These are phyloP conservation scores for Euphorbia corollata DNA, from an alignment of 441 rosid genomes.

Conservation along the genomic window DNA sequence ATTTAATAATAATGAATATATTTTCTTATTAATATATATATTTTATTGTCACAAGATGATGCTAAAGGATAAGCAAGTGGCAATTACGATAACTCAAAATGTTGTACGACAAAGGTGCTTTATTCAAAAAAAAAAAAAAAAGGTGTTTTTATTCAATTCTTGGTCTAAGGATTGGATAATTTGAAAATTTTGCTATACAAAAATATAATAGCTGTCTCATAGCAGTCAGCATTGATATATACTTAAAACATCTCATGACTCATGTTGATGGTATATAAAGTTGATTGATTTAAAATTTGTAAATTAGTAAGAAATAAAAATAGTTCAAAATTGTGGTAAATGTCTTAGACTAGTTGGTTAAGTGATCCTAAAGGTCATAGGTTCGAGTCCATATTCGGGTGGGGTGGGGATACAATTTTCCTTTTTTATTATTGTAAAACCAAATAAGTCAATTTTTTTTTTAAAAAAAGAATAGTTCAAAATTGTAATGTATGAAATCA, in stretches of 20 bases:
- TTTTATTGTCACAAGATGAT: neutral
- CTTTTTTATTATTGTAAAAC: too few species aligned
- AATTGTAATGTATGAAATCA: neutral
- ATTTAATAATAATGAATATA: too few species aligned
- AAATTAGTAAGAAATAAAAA: neutral
- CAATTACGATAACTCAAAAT: neutral
- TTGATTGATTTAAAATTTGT: neutral
- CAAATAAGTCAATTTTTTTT: too few species aligned
- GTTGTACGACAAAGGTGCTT: constrained; percentile 4
- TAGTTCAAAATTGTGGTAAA: constrained; percentile 13
- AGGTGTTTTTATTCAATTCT: too few species aligned
- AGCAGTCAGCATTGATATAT: neutral
- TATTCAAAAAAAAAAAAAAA: too few species aligned
- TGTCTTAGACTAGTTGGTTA: too few species aligned
- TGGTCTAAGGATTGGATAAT: neutral
- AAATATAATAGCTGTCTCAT: neutral
- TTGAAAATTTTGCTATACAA: neutral
- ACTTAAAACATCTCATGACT: neutral
- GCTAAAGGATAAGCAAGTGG: neutral
- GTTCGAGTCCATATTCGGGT: too few species aligned
- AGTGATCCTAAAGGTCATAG: too few species aligned
- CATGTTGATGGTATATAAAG: neutral
- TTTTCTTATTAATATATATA: too few species aligned
- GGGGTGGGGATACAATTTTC: too few species aligned
- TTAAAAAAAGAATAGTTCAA: too few species aligned